A percentile compares a stretch with the other conserved stretches of the same genome.
Conservation (phyloP, 192 early-diverging fungal species). For the Dissophora ornata region DNA sequence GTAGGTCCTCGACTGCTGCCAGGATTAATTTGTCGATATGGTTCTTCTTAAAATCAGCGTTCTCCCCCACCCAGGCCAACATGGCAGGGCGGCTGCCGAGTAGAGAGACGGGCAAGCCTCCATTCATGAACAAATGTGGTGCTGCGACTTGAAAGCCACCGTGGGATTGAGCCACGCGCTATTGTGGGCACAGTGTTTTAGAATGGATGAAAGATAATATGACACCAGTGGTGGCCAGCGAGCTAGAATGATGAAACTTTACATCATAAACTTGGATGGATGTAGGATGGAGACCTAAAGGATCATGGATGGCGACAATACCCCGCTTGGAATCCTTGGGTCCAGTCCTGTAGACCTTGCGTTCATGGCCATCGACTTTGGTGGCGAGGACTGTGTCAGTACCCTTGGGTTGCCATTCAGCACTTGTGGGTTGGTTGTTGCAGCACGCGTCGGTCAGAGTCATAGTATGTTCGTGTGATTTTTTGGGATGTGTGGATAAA, state of each 20-base stretch:
- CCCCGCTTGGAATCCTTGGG: constrained; percentile 64
- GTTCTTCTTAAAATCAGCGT: constrained; percentile 13
- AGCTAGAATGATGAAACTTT: too few species aligned
- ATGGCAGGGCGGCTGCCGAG: constrained; percentile 24
- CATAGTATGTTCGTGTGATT: too few species aligned
- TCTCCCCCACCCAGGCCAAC: constrained; percentile 37
- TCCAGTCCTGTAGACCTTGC: constrained; percentile 31
- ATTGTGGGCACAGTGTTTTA: too few species aligned
- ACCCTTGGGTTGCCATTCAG: constrained; percentile 25
- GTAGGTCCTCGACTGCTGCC: constrained; percentile 48
- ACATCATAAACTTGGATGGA: constrained; percentile 75
- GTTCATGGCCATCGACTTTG: constrained; percentile 19
- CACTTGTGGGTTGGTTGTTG: constrained; percentile 28
- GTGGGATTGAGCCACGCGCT: constrained; percentile 60
- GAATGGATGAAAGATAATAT: too few species aligned
- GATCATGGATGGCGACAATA: constrained; percentile 72
- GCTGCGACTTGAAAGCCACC: constrained; percentile 70
- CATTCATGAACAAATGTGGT: constrained; percentile 73
- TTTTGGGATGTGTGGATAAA: too few species aligned
- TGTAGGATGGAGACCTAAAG: constrained; percentile 70
- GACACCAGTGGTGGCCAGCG: too few species aligned
- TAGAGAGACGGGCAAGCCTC: constrained; percentile 35
- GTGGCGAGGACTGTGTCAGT: constrained; percentile 25
- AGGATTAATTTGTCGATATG: constrained; percentile 7
- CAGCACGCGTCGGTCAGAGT: constrained; percentile 31